Conservation (phyloP, 2,329 filamentous ascomycete genomes). For the Monosporascus sp. region DNA sequence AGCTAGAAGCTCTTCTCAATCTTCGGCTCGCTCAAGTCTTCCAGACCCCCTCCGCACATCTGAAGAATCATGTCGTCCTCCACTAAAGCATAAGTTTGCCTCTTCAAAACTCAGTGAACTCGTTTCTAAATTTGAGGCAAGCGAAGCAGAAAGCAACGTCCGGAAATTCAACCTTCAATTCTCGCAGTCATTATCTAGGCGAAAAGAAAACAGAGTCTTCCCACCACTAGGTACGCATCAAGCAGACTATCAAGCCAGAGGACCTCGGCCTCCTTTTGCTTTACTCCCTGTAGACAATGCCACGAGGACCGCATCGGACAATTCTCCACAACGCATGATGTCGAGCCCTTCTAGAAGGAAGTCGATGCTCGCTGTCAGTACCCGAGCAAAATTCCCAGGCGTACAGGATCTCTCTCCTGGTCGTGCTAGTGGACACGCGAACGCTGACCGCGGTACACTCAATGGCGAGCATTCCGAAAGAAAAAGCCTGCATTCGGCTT, state of each 20-base stretch:
- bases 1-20: not conserved
- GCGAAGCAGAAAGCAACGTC: not conserved
- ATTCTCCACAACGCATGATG: conserved; percentile 10
- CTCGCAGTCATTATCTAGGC: not conserved
- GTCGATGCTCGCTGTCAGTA: conserved; percentile 12
- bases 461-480: not conserved
- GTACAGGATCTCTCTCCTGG: not conserved
- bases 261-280: not conserved
- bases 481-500: not conserved
- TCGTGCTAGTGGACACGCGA: not conserved
- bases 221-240: not conserved
- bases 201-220: not conserved
- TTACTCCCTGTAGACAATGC: not conserved
- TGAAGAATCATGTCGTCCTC: not conserved
- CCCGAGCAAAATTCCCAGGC: not conserved
- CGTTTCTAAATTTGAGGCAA: not conserved
- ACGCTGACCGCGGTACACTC: not conserved
- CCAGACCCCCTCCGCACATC: not conserved
- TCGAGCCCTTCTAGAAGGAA: not conserved
- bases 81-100: not conserved
- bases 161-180: not conserved
- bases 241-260: not conserved
- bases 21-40: not conserved
- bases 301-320: conserved; percentile 2
- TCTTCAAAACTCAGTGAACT: not conserved